Conservation (phyloP, 2,329 filamentous ascomycete species). For the Aspergillus ruber region DNA sequence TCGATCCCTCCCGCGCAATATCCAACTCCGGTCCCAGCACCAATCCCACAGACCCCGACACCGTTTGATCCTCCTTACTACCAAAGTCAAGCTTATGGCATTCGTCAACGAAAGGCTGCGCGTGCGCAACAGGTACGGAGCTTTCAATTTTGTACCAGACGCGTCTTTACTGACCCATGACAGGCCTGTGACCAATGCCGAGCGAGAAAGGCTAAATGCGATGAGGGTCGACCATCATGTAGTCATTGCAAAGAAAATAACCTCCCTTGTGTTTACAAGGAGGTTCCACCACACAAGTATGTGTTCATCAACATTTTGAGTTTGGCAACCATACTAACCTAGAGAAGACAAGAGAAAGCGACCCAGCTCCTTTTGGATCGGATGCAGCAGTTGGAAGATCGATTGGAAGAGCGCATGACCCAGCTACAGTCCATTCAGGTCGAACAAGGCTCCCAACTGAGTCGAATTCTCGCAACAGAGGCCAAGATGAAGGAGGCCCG, state of each 20-base stretch:
- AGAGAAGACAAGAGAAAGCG: slow-evolving; percentile 35
- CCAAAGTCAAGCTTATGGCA: slow-evolving; percentile 23
- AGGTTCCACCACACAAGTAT: slow-evolving; percentile 86
- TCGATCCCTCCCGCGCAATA: slow-evolving; percentile 26
- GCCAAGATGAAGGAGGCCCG: slow-evolving; percentile 3
- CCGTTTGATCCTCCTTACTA: slow-evolving; percentile 28
- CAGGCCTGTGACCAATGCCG: slow-evolving; percentile 89
- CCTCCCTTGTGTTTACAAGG: slow-evolving; percentile 78
- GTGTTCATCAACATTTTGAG: slow-evolving; percentile 21
- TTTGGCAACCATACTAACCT: neutral
- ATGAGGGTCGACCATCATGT: slow-evolving; percentile 76
- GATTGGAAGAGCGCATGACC: slow-evolving; percentile 18
- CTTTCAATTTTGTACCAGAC: neutral
- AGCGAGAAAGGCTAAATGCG: slow-evolving; percentile 82
- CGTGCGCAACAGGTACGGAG: slow-evolving; percentile 35
- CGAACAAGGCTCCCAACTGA: slow-evolving; percentile 11
- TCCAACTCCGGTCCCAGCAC: slow-evolving; percentile 16
- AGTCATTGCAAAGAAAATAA: slow-evolving; percentile 81
- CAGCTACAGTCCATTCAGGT: slow-evolving; percentile 14
- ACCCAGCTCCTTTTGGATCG: slow-evolving; percentile 33
- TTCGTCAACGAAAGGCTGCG: slow-evolving; percentile 33
- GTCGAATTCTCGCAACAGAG: slow-evolving; percentile 1
- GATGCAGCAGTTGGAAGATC: slow-evolving; percentile 26
- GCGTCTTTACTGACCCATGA: neutral
- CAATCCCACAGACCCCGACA: slow-evolving; percentile 21